Evolutionary conservation across 768 basidiomycete genomes (phyloP).

Genomic region (Panus rudis): DNA sequence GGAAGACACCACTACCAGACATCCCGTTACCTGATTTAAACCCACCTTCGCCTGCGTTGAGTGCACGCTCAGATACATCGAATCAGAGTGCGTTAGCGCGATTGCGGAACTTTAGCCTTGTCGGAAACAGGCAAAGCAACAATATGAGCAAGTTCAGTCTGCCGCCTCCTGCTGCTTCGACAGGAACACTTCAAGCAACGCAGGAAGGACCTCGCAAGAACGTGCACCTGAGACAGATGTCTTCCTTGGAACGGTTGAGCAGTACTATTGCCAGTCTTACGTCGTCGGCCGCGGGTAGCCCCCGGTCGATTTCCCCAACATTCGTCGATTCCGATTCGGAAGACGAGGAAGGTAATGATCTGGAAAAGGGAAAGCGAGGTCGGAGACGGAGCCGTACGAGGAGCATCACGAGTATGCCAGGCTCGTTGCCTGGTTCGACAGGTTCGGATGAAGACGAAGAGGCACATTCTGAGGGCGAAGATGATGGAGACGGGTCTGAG

Average conservation of each 20-base stretch:
- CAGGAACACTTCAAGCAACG: slow-evolving; percentile 7
- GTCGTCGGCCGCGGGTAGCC: slow-evolving; percentile 37
- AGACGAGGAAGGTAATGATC: slow-evolving; percentile 30
- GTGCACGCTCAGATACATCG: slow-evolving; percentile 86
- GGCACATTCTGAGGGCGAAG: slow-evolving; percentile 47
- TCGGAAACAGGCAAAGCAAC: slow-evolving; percentile 37
- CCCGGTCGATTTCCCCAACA: slow-evolving; percentile 46
- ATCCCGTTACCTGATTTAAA: slow-evolving; percentile 72
- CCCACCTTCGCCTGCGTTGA: slow-evolving; percentile 90
- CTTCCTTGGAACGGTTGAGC: slow-evolving; percentile 68
- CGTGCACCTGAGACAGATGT: slow-evolving; percentile 58
- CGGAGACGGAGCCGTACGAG: slow-evolving; percentile 39
- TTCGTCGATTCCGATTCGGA: slow-evolving; percentile 44
- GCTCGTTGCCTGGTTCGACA: slow-evolving; percentile 48
- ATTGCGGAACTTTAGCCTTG: slow-evolving; percentile 72
- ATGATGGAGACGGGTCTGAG: slow-evolving; percentile 37
- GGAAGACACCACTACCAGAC: slow-evolving; percentile 78
- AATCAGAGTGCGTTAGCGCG: slow-evolving; percentile 66
- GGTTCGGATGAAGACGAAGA: slow-evolving; percentile 44
- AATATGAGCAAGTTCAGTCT: slow-evolving; percentile 22
- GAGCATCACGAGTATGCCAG: slow-evolving; percentile 84
- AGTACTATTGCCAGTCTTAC: slow-evolving; percentile 48
- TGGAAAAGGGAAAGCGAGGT: slow-evolving; percentile 33
- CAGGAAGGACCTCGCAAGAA: slow-evolving; percentile 14
- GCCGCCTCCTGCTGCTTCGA: slow-evolving; percentile 24